Percentiles rank a stretch among this genome's conserved stretches.
These are phyloP conservation scores for Geoglossum cookeanum DNA, from an alignment of 2,329 filamentous ascomycete species.

Conservation along the genomic window DNA sequence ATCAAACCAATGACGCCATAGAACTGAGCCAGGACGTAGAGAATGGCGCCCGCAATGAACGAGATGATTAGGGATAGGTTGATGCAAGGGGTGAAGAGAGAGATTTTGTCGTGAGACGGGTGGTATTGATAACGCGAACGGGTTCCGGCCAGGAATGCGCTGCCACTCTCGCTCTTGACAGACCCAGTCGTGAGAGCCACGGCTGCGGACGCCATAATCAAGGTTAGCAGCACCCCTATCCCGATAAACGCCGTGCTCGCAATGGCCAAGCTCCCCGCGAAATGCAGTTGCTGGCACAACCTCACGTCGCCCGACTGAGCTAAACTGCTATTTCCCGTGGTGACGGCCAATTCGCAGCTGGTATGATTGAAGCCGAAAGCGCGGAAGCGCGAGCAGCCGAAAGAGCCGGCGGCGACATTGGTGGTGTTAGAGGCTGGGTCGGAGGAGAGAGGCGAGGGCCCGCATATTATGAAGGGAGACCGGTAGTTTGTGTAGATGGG, in stretches of 20 bases:
- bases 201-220: neutral
- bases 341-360: neutral
- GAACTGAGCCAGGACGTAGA: too few species aligned
- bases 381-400: neutral
- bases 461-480: neutral
- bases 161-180: neutral
- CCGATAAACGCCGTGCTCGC: neutral
- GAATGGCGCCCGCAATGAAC: too few species aligned
- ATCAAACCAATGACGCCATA: too few species aligned
- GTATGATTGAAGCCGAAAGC: neutral
- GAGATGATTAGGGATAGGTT: too few species aligned
- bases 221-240: neutral
- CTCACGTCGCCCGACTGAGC: neutral
- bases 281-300: neutral
- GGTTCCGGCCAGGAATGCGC: neutral
- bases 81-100: neutral
- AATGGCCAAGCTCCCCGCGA: neutral
- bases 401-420: neutral
- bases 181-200: neutral
- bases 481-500: neutral
- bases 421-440: neutral
- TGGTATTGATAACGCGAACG: neutral
- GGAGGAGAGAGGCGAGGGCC: neutral
- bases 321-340: neutral
- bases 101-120: neutral